Percentiles rank a stretch among this genome's conserved stretches.
phyloP scores from a whole-genome alignment of 169 alveolate species.

The Plasmodium ovale region DNA sequence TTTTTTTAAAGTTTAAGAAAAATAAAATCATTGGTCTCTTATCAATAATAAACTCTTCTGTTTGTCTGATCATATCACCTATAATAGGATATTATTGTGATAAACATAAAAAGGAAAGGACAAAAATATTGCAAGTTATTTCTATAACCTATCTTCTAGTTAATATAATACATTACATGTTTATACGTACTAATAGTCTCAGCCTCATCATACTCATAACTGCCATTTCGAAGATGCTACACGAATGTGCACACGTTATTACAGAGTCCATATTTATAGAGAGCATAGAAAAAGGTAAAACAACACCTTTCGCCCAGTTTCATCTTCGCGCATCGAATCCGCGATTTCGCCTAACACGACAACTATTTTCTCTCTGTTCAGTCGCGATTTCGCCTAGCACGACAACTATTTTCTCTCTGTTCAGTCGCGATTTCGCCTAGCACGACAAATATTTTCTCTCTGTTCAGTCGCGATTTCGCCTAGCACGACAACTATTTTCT shows the following conservation, averaged over 20 bases:
- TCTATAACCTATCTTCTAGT: conserved; percentile 45
- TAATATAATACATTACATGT: conserved; percentile 63
- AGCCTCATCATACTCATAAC: conserved; percentile 44
- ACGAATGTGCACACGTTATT: conserved; percentile 62
- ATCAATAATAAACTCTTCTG: conserved; percentile 56
- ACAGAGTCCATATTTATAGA: conserved; percentile 72
- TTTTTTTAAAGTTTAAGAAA: conserved; percentile 45
- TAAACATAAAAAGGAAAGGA: conserved; percentile 54
- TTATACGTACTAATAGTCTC: conserved; percentile 44
- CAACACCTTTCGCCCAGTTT: no score
- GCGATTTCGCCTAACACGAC: no score
- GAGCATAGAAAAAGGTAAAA: conserved; percentile 62
- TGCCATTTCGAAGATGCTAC: conserved; percentile 61
- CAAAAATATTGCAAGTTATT: conserved; percentile 13
- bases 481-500: no score
- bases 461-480: no score
- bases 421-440: no score
- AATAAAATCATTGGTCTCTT: conserved; percentile 53
- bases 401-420: neutral
- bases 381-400: no score
- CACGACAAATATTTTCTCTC: no score
- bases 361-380: no score
- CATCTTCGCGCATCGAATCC: no score
- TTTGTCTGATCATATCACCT: conserved; percentile 59
- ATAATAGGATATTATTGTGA: conserved; percentile 65